phyloP scores from a whole-genome alignment of 129 eudicot species.

The Tagetes erecta region DNA sequence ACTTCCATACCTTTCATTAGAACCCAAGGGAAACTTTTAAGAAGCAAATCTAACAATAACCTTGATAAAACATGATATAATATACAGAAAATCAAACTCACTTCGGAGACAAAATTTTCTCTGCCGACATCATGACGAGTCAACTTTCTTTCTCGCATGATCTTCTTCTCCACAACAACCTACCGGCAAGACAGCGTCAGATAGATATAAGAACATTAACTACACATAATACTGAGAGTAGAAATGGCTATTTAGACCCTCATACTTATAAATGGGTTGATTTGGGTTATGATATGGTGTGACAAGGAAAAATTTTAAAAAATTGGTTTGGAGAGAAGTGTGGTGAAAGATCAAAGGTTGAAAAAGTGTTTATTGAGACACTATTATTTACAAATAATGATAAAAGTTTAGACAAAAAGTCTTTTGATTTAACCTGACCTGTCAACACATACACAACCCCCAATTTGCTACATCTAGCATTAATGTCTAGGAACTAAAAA shows the following conservation, averaged over 20 bases:
- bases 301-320: neutral
- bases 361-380: neutral
- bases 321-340: neutral
- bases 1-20: conserved; percentile 80
- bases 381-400: neutral
- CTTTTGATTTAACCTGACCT: neutral
- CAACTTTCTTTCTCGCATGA: conserved; percentile 73
- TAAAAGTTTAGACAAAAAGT: neutral
- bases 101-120: conserved; percentile 79
- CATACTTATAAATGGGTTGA: neutral
- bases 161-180: conserved; percentile 98
- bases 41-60: neutral
- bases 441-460: conserved; percentile 10
- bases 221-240: neutral
- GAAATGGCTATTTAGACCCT: neutral
- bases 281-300: neutral
- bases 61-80: neutral
- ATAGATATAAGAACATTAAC: neutral
- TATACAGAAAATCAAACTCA: conserved; percentile 44
- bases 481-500: neutral
- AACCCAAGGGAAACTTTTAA: neutral
- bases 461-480: conserved; percentile 3
- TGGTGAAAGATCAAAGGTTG: neutral
- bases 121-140: conserved; percentile 93
- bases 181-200: conserved; percentile 23